Base-by-base conservation (phyloP, 768 basidiomycete species). In the Psilocybe tampanensis region DNA sequence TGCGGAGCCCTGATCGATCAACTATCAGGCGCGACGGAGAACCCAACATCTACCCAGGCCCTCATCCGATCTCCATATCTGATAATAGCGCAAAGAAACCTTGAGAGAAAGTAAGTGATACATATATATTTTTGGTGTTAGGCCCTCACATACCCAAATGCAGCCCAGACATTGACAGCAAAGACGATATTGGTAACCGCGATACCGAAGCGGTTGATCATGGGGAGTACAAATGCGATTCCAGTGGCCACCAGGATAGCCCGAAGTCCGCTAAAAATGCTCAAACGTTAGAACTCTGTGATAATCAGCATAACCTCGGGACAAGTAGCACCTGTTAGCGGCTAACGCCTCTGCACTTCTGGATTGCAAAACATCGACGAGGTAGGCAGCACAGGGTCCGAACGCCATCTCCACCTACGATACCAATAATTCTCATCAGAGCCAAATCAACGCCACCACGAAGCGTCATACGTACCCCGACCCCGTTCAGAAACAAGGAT, bases 311-410 rank as follows among this genome's bases (percentile, higher is more conserved):
- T 29, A 29, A 29, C 9, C 5, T 29, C 29, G 3, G 47, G 32
- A 33, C 6, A 13, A 17, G 47, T 52, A 49, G 26, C 52, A 88
- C 88, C 70, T 71, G 52, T 72, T 74, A 0, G 82, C 86, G 2
- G 85, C 87, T 68, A 80, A 76, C n/a, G 77, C 75, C 63, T 90
- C 87, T 2, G 88, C 85, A 59, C 88, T 88, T 19, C 78, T 76
- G 23, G 74, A 65, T 33, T 83, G 86, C 69, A 89, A 60, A 12
- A 88, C 68, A 58, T 90, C 89, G 4, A 89, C 79, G 24, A 72
- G 69, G 59, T 88, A 89, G 4, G 87, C 76, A 9, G 81, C 75
- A 17, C 74, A 73, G 0, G 87, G 86, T 8, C 79, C 77, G 36
- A 88, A 71, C 11, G 82, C 79, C 44, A 83, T 64, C 61, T 88